Evolutionary conservation across 2,329 filamentous ascomycete species (phyloP).

Genomic region (Leptographium flavum): DNA sequence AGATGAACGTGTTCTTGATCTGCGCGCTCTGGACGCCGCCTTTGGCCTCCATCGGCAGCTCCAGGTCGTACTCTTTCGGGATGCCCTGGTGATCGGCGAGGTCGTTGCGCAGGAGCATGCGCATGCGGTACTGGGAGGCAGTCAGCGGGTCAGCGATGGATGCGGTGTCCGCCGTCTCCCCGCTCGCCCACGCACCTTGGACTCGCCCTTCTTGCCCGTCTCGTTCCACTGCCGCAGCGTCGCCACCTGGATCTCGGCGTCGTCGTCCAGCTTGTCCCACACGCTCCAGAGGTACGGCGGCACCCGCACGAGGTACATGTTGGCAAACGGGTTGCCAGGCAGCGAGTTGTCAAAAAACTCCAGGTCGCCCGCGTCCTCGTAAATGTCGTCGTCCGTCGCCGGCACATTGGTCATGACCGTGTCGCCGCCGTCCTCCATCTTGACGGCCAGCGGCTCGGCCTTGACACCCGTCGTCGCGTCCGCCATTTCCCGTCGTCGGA

Average conservation of each 20-base stretch:
- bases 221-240: slow-evolving; percentile 50
- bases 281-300: slow-evolving; percentile 70
- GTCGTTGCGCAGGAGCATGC: slow-evolving; percentile 55
- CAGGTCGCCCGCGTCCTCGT: slow-evolving; percentile 51
- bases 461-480: slow-evolving; percentile 6
- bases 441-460: slow-evolving; percentile 19
- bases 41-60: slow-evolving; percentile 41
- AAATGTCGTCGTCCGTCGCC: slow-evolving; percentile 46
- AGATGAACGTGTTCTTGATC: slow-evolving; percentile 80
- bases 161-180: not conserved
- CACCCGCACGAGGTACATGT: slow-evolving; percentile 60
- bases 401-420: slow-evolving; percentile 7
- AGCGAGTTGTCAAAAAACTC: slow-evolving; percentile 33
- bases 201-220: slow-evolving; percentile 36
- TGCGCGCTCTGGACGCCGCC: slow-evolving; percentile 23
- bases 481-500: slow-evolving; percentile 1
- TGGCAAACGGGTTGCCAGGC: slow-evolving; percentile 24
- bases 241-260: slow-evolving; percentile 70
- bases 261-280: slow-evolving; percentile 63
- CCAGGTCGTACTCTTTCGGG: slow-evolving; percentile 80
- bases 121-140: slow-evolving; percentile 21
- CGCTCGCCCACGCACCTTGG: slow-evolving; percentile 16
- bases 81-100: slow-evolving; percentile 55
- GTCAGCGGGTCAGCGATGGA: not conserved
- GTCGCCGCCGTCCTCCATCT: slow-evolving; percentile 22